These are phyloP conservation scores for Parietichytrium sp. DNA, from an alignment of 108 stramenopile species.

Conservation along the genomic window DNA sequence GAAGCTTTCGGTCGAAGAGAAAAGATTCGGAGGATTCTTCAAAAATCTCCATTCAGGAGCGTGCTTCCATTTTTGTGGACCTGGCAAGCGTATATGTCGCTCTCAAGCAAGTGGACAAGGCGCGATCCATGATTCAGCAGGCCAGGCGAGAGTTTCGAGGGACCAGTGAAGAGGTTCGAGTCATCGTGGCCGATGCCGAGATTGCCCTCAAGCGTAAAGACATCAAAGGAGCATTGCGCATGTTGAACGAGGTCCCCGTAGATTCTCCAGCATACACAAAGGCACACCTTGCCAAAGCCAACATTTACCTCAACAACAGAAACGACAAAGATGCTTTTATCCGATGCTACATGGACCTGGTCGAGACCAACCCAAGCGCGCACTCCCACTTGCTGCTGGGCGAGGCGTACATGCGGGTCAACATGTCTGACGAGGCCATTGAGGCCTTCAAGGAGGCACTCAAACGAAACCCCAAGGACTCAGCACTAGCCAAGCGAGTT, in stretches of 20 bases:
- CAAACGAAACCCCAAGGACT: slow-evolving; percentile 51
- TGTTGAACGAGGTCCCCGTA: slow-evolving; percentile 49
- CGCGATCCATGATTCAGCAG: slow-evolving; percentile 22
- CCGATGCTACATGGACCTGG: slow-evolving; percentile 61
- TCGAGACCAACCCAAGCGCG: slow-evolving; percentile 43
- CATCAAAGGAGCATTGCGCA: slow-evolving; percentile 55
- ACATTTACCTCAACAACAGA: slow-evolving; percentile 57
- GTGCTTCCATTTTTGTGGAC: slow-evolving; percentile 44
- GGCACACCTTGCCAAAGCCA: slow-evolving; percentile 59
- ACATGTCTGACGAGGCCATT: slow-evolving; percentile 61
- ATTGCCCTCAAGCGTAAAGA: slow-evolving; percentile 54
- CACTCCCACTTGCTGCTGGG: slow-evolving; percentile 53
- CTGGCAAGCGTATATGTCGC: slow-evolving; percentile 30
- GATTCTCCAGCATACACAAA: slow-evolving; percentile 47
- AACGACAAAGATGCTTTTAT: slow-evolving; percentile 59
- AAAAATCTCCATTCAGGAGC: slow-evolving; percentile 41
- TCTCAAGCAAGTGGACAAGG: slow-evolving; percentile 39
- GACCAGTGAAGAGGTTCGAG: slow-evolving; percentile 54
- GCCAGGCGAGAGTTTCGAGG: slow-evolving; percentile 46
- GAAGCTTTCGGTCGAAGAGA: background rate
- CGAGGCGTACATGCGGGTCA: slow-evolving; percentile 69
- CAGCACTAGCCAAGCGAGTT: slow-evolving; percentile 51
- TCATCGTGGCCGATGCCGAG: slow-evolving; percentile 59
- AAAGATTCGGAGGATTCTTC: background rate
- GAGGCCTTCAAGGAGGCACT: slow-evolving; percentile 63